Percentiles rank a stretch among this genome's conserved stretches.
These are phyloP conservation scores for Globisporangium perplexum DNA, from an alignment of 352 stramenopile species.

Conservation along the genomic window DNA sequence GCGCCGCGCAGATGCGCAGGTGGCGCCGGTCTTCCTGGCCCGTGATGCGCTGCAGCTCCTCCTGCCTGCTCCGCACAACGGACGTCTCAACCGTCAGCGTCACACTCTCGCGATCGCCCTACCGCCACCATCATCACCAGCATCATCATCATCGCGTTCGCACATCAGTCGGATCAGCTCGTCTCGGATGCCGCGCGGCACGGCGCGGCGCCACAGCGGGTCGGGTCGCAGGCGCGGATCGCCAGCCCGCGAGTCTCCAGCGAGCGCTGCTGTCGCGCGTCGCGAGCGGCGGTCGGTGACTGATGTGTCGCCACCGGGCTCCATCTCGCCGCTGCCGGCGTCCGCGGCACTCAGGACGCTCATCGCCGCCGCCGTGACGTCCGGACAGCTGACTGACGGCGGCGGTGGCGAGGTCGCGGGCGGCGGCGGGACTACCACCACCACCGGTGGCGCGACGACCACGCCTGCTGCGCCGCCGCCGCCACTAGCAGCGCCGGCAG, in stretches of 20 bases:
- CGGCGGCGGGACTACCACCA: slow-evolving; percentile 6
- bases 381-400: slow-evolving; percentile 10
- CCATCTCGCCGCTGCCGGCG: neutral
- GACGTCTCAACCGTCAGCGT: neutral
- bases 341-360: slow-evolving; percentile 7
- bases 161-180: slow-evolving; percentile 23
- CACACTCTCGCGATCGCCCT: too few relatives aligned
- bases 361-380: slow-evolving; percentile 11
- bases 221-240: neutral
- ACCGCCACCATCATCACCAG: too few relatives aligned
- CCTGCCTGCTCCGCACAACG: slow-evolving; percentile 3
- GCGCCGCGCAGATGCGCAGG: slow-evolving; percentile 47
- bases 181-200: slow-evolving; percentile 20
- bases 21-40: slow-evolving; percentile 44
- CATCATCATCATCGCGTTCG: neutral
- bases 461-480: slow-evolving; percentile 4
- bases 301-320: neutral
- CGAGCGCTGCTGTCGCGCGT: neutral
- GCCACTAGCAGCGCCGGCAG: neutral
- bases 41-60: slow-evolving; percentile 58
- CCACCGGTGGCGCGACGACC: slow-evolving; percentile 5
- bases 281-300: neutral
- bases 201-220: slow-evolving; percentile 15
- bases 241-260: neutral
- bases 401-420: slow-evolving; percentile 7